Evolutionary conservation across 345 rosid species (phyloP).

Genomic region (Melaleuca quinquenervia): DNA sequence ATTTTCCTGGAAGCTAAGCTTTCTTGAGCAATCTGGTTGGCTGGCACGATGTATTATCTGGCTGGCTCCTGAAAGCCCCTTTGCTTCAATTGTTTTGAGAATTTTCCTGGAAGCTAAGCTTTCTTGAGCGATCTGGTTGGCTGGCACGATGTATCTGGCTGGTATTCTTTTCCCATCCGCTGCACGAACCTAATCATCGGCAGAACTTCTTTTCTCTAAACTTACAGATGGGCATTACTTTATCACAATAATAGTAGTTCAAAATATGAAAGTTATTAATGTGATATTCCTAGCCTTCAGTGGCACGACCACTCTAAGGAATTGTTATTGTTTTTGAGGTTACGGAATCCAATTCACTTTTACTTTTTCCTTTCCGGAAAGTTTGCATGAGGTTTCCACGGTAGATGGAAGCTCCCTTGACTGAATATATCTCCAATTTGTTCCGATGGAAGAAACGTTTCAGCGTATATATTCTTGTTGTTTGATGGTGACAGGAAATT

Average conservation of each 20-base stretch:
- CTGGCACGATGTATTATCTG: background rate
- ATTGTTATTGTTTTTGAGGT: background rate
- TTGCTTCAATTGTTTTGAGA: no score
- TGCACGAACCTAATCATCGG: background rate
- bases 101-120: background rate
- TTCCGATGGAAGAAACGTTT: background rate
- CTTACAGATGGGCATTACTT: background rate
- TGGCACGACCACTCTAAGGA: background rate
- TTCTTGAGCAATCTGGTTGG: background rate
- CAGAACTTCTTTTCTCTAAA: background rate
- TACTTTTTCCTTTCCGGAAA: background rate
- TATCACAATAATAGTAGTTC: background rate
- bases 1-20: background rate
- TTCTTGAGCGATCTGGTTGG: background rate
- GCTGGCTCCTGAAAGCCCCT: no score
- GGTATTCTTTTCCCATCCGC: background rate
- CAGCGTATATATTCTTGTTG: background rate
- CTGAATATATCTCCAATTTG: background rate
- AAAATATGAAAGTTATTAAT: background rate
- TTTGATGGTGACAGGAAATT: background rate
- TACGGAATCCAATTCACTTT: background rate
- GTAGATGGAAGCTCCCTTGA: background rate
- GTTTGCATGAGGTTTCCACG: background rate
- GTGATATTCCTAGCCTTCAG: background rate
- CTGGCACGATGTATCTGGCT: background rate